Conservation (phyloP, 2,329 filamentous ascomycete species). For the Arthrobotrys musiformis region DNA sequence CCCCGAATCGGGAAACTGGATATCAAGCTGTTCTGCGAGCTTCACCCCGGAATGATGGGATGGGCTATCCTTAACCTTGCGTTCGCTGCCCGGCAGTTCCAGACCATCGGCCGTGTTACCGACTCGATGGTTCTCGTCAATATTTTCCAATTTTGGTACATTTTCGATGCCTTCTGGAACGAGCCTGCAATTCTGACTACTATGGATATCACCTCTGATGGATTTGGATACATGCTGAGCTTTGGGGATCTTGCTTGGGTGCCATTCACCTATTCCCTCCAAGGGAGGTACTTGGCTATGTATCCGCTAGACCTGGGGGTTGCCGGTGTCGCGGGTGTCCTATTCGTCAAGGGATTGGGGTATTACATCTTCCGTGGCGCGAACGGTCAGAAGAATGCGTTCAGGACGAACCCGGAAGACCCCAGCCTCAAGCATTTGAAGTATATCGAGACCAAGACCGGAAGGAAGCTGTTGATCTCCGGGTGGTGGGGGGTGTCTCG, state of each 20-base stretch:
- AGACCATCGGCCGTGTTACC: conserved; percentile 81
- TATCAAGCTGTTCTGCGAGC: conserved; percentile 88
- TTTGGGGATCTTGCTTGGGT: conserved; percentile 95
- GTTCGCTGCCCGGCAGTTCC: conserved; percentile 88
- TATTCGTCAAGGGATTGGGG: conserved; percentile 75
- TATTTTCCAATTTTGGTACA: conserved; percentile 80
- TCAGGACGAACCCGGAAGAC: conserved; percentile 86
- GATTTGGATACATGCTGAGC: conserved; percentile 93
- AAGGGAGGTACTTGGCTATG: conserved; percentile 83
- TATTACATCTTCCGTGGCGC: conserved; percentile 93
- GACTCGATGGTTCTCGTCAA: conserved; percentile 86
- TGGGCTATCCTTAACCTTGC: conserved; percentile 88
- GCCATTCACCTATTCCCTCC: conserved; percentile 86
- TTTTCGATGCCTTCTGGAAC: conserved; percentile 85
- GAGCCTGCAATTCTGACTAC: conserved; percentile 90
- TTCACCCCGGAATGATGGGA: conserved; percentile 89
- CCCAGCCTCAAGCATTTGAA: conserved; percentile 81
- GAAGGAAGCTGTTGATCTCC: conserved; percentile 81
- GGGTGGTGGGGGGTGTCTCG: conserved; percentile 94
- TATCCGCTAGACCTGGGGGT: conserved; percentile 83
- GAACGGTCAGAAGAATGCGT: conserved; percentile 94
- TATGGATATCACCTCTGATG: conserved; percentile 92
- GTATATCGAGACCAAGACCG: conserved; percentile 84
- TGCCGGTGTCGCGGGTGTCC: conserved; percentile 72
- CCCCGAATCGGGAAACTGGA: conserved; percentile 89